Conservation (phyloP, 768 basidiomycete species). For the Gymnopilus junonius region DNA sequence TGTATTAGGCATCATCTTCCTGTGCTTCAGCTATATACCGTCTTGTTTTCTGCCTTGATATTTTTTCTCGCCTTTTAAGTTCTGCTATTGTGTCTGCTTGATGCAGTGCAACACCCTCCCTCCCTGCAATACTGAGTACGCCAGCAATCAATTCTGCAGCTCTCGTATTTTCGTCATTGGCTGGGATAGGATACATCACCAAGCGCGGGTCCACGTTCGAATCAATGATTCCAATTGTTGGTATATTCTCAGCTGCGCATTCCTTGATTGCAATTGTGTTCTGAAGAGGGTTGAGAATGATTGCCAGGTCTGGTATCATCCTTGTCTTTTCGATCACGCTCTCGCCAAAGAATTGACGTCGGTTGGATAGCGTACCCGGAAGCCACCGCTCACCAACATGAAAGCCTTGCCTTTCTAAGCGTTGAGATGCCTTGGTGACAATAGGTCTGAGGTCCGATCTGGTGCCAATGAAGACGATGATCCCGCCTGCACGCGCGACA, state of each 20-base stretch:
- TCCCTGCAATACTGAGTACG: constrained; percentile 85
- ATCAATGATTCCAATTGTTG: constrained; percentile 94
- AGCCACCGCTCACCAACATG: constrained; percentile 90
- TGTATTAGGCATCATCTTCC: constrained; percentile 18
- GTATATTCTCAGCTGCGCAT: constrained; percentile 87
- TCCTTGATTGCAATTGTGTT: constrained; percentile 90
- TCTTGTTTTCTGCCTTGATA: constrained; percentile 22
- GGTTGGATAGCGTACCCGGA: constrained; percentile 94
- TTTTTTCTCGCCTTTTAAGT: constrained; percentile 32
- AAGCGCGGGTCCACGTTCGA: constrained; percentile 95
- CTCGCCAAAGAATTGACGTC: constrained; percentile 69
- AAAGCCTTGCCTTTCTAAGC: constrained; percentile 81
- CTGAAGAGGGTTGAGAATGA: constrained; percentile 89
- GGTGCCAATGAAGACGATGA: constrained; percentile 90
- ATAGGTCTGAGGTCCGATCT: constrained; percentile 76
- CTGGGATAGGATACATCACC: constrained; percentile 98
- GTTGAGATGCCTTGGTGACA: constrained; percentile 78
- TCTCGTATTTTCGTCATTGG: constrained; percentile 94
- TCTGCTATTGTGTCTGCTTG: constrained; percentile 31
- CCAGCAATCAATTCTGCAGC: constrained; percentile 92
- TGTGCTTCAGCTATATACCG: constrained; percentile 16
- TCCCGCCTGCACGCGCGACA: constrained; percentile 79
- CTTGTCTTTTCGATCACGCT: constrained; percentile 55
- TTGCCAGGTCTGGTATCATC: constrained; percentile 82
- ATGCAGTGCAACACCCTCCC: constrained; percentile 66